Evolutionary conservation across 192 early-diverging fungal species (phyloP).

Genomic region (Kappamyces sp.): DNA sequence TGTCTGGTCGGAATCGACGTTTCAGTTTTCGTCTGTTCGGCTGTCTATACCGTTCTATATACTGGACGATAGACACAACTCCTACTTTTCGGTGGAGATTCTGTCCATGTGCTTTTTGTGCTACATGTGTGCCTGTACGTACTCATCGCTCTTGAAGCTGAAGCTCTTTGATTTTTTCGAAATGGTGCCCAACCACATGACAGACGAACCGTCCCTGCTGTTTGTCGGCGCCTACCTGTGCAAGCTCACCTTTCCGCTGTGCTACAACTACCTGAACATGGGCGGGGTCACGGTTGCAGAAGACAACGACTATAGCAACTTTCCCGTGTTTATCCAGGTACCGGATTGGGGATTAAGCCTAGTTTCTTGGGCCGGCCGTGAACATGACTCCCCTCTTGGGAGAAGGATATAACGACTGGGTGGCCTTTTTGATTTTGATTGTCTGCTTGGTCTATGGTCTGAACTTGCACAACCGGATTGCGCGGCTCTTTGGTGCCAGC

Average conservation of each 20-base stretch:
- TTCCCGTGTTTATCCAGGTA: constrained; percentile 20
- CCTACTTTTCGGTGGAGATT: constrained; percentile 45
- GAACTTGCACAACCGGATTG: constrained; percentile 77
- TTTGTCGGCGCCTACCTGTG: constrained; percentile 87
- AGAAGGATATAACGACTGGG: constrained; percentile 76
- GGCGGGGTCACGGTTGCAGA: constrained; percentile 21
- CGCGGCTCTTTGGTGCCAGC: constrained; percentile 53
- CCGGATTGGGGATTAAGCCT: constrained; percentile 24
- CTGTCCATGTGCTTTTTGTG: constrained; percentile 69
- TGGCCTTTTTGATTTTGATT: constrained; percentile 80
- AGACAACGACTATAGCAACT: constrained; percentile 14
- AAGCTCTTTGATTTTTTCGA: constrained; percentile 83
- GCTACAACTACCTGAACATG: constrained; percentile 90
- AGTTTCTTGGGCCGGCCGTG: constrained; percentile 57
- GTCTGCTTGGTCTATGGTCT: constrained; percentile 68
- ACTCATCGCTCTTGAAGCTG: constrained; percentile 84
- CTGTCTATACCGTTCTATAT: constrained; percentile 70
- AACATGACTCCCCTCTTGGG: constrained; percentile 90
- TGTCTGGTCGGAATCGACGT: constrained; percentile 93
- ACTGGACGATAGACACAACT: constrained; percentile 27
- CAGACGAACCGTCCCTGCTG: constrained; percentile 82
- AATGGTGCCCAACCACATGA: constrained; percentile 88
- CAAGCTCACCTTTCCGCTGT: constrained; percentile 68
- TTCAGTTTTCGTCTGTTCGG: constrained; percentile 51
- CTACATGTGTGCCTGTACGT: constrained; percentile 92